Percentiles rank a stretch among this genome's conserved stretches.
Evolutionary conservation across 2,329 filamentous ascomycete genomes (phyloP).

Genomic region (Arthrobotrys iridis): DNA sequence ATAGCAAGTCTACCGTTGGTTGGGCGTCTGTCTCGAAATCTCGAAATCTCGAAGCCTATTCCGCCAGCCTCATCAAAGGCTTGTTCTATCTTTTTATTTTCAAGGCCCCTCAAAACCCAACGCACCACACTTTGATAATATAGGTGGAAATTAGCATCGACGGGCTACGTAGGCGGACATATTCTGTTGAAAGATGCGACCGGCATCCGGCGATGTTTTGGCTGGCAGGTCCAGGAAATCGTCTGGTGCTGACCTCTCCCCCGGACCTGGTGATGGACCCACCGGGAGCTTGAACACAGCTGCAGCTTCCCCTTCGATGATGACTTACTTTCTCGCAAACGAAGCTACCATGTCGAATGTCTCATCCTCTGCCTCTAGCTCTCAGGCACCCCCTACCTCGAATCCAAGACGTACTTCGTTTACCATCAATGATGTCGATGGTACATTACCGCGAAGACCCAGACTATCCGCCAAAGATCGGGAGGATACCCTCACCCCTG

Average conservation of each 20-base stretch:
- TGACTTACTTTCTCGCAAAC: conserved; percentile 68
- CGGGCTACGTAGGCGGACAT: background rate
- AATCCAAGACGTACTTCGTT: conserved; percentile 23
- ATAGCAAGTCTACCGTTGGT: background rate
- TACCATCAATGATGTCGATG: conserved; percentile 25
- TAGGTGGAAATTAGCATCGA: background rate
- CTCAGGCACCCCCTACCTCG: conserved; percentile 39
- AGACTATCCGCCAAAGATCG: conserved; percentile 40
- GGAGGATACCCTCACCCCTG: conserved; percentile 40
- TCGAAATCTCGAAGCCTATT: background rate
- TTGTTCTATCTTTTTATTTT: background rate
- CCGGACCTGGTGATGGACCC: conserved; percentile 49
- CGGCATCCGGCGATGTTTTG: conserved; percentile 52
- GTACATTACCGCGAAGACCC: conserved; percentile 9
- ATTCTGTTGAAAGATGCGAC: conserved; percentile 29
- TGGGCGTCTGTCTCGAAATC: background rate
- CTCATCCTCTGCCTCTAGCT: conserved; percentile 59
- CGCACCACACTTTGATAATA: background rate
- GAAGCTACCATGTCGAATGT: conserved; percentile 63
- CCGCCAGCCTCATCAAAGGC: background rate
- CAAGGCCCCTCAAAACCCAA: background rate
- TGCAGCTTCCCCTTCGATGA: conserved; percentile 62
- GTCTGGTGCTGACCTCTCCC: conserved; percentile 55
- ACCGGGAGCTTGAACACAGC: conserved; percentile 42
- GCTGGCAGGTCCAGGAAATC: conserved; percentile 57